These are phyloP conservation scores for Hypomyces perniciosus DNA, from an alignment of 2,329 filamentous ascomycete genomes.

Conservation along the genomic window DNA sequence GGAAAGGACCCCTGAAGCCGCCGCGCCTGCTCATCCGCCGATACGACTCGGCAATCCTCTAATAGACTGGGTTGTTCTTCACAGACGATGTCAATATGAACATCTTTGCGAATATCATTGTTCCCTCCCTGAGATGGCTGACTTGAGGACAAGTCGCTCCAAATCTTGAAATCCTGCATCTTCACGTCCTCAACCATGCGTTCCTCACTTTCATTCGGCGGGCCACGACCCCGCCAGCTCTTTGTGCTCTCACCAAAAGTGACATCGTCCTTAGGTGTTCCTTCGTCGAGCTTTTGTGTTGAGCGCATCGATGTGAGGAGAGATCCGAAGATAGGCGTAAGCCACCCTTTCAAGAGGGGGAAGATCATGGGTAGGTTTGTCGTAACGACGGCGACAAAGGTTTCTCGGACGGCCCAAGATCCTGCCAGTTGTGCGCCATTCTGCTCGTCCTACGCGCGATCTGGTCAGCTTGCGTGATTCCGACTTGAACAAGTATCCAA, in stretches of 20 bases:
- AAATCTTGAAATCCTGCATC: conserved; percentile 16
- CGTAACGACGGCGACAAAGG: conserved; percentile 38
- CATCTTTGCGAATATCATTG: conserved; percentile 1
- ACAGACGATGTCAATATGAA: conserved; percentile 2
- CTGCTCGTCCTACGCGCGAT: conserved; percentile 28
- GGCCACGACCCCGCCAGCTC: conserved; percentile 13
- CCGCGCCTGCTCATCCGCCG: conserved; percentile 1
- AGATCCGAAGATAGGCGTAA: conserved; percentile 19
- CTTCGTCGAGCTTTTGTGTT: conserved; percentile 14
- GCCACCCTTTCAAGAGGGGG: conserved; percentile 36
- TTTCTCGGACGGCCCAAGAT: conserved; percentile 38
- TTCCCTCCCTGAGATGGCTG: not conserved
- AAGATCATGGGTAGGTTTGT: conserved; percentile 42
- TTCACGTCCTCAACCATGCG: conserved; percentile 17
- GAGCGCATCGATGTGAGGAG: conserved; percentile 19
- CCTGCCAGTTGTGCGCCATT: conserved; percentile 36
- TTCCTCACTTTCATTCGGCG: conserved; percentile 20
- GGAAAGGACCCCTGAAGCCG: not conserved
- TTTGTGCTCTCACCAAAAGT: conserved; percentile 17
- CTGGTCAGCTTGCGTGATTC: conserved; percentile 2
- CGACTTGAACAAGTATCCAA: too few species aligned
- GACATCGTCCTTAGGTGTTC: conserved; percentile 16
- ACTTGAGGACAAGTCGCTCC: not conserved
- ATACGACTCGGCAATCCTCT: not conserved
- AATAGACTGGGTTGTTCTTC: not conserved